phyloP scores from a whole-genome alignment of 2,329 filamentous ascomycete species.

The Pseudocercospora musae region DNA sequence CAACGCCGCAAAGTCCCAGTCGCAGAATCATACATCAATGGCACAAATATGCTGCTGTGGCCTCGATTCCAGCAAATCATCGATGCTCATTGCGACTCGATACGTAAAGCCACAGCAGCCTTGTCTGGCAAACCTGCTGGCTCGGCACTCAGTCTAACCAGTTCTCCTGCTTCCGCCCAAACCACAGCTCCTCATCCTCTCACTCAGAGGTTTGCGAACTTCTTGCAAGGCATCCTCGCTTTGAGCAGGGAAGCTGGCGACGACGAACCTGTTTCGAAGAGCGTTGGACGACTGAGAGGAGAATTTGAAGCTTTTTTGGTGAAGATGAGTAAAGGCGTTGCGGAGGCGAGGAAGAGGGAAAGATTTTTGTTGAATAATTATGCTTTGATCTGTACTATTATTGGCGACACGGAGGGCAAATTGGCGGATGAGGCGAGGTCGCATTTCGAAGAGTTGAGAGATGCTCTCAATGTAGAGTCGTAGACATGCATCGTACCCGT shows the following conservation, averaged over 20 bases:
- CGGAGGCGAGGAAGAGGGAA: slow-evolving; percentile 75
- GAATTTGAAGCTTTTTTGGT: slow-evolving; percentile 83
- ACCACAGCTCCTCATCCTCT: slow-evolving; percentile 84
- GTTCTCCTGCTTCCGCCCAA: slow-evolving; percentile 54
- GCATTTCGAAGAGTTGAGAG: slow-evolving; percentile 65
- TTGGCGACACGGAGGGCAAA: slow-evolving; percentile 68
- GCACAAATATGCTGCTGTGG: slow-evolving; percentile 93
- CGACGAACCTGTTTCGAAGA: slow-evolving; percentile 85
- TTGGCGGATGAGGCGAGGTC: slow-evolving; percentile 70
- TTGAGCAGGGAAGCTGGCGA: slow-evolving; percentile 89
- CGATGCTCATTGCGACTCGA: slow-evolving; percentile 85
- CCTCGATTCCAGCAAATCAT: slow-evolving; percentile 91
- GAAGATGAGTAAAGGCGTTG: slow-evolving; percentile 71
- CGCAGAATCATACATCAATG: slow-evolving; percentile 88
- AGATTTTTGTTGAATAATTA: slow-evolving; percentile 96
- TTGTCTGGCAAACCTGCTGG: slow-evolving; percentile 49
- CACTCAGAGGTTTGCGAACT: slow-evolving; percentile 92
- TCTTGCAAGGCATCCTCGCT: slow-evolving; percentile 77
- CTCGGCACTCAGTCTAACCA: slow-evolving; percentile 54
- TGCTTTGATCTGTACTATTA: slow-evolving; percentile 87
- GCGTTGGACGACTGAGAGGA: slow-evolving; percentile 68
- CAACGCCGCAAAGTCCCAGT: slow-evolving; percentile 88
- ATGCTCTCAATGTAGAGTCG: slow-evolving; percentile 26
- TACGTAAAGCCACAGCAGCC: slow-evolving; percentile 58
- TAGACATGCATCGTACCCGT: slow-evolving; percentile 1